Conservation (phyloP, 1,284 basidiomycete genomes). For the Pyrrhoderma noxium region DNA sequence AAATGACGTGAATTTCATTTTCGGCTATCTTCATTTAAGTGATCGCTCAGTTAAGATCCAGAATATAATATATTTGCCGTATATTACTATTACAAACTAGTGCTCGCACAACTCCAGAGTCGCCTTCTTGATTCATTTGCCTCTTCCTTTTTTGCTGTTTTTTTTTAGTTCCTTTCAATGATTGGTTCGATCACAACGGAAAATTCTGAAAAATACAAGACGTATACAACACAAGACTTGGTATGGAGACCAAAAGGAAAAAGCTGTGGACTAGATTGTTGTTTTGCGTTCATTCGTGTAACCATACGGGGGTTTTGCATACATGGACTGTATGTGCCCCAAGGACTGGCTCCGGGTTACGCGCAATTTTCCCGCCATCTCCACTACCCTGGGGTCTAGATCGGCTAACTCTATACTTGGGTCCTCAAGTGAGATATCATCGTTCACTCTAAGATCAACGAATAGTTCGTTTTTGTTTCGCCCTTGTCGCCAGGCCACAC, state of each 20-base stretch:
- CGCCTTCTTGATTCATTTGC: too few relatives aligned
- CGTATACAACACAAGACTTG: too few relatives aligned
- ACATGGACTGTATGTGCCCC: background rate
- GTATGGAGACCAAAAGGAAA: background rate
- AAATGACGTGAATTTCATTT: background rate
- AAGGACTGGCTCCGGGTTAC: background rate
- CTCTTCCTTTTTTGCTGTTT: too few relatives aligned
- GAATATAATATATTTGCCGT: too few relatives aligned
- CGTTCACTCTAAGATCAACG: constrained; percentile 21
- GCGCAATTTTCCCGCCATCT: background rate
- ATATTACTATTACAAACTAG: too few relatives aligned
- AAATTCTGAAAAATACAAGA: too few relatives aligned
- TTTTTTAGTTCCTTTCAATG: too few relatives aligned
- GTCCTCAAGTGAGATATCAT: background rate
- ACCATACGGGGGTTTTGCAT: background rate
- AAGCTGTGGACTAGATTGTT: background rate
- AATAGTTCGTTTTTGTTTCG: constrained; percentile 24
- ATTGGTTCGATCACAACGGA: too few relatives aligned
- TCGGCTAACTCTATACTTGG: constrained; percentile 2
- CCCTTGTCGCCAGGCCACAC: constrained; percentile 25
- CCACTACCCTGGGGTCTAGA: constrained; percentile 2
- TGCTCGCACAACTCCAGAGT: too few relatives aligned
- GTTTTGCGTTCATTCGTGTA: background rate
- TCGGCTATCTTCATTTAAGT: background rate
- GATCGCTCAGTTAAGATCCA: background rate